A percentile compares a stretch with the other conserved stretches of the same genome.
Conservation (phyloP, 352 stramenopile species). For the Phytopythium montanum region DNA sequence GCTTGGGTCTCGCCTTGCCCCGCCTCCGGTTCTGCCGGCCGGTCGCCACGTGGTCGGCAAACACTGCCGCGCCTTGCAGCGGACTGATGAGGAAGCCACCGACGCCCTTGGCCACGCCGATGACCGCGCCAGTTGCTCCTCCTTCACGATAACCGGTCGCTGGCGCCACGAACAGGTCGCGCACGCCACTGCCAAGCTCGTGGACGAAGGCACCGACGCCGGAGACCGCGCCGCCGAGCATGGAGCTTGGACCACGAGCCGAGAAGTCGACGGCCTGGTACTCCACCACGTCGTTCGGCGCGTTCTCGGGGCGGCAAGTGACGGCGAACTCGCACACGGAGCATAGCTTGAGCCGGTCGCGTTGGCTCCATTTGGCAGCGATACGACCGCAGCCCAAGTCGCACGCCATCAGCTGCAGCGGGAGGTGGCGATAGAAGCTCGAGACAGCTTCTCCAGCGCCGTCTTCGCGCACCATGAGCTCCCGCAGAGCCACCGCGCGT, state of each 20-base stretch:
- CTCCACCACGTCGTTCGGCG: conserved; percentile 39
- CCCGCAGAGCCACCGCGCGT: conserved; percentile 43
- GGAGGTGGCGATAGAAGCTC: conserved; percentile 85
- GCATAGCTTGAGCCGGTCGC: conserved; percentile 51
- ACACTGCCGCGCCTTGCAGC: conserved; percentile 48
- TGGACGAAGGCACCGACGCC: conserved; percentile 58
- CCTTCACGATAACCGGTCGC: conserved; percentile 54
- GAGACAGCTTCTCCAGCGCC: conserved; percentile 80
- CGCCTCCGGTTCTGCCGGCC: conserved; percentile 56
- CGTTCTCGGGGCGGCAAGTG: conserved; percentile 40
- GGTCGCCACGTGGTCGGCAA: conserved; percentile 66
- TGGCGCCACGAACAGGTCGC: conserved; percentile 60
- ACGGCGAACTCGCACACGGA: conserved; percentile 54
- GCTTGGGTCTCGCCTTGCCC: conserved; percentile 28
- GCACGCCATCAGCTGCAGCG: conserved; percentile 84
- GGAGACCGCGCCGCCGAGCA: conserved; percentile 41
- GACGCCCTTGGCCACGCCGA: conserved; percentile 55
- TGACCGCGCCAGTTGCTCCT: conserved; percentile 52
- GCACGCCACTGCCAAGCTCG: conserved; percentile 58
- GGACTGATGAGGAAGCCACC: conserved; percentile 49
- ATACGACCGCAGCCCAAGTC: conserved; percentile 32
- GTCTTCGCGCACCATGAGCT: conserved; percentile 74
- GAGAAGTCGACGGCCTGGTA: conserved; percentile 65
- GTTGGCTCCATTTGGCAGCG: conserved; percentile 56
- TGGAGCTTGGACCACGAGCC: conserved; percentile 47